phyloP scores from a whole-genome alignment of 441 rosid genomes.

The Pelargonium citronellum region DNA sequence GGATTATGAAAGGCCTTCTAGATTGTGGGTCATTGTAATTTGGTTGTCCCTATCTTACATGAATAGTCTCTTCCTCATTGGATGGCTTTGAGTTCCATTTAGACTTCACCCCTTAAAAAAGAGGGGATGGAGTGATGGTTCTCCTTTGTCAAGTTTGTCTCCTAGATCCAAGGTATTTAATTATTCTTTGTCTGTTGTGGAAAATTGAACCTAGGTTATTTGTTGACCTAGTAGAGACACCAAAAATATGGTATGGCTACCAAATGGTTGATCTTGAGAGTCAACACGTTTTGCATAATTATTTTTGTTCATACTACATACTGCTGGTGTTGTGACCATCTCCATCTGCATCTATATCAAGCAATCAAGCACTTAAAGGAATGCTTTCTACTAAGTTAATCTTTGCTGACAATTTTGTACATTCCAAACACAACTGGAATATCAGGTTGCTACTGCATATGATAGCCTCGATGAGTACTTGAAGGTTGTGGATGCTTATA shows the following conservation, averaged over 20 bases:
- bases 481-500: constrained; percentile 70
- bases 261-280: not conserved
- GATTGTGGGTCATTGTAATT: constrained; percentile 1
- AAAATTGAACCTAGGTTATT: constrained; percentile 2
- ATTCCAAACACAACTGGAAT: constrained; percentile 18
- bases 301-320: not conserved
- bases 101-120: not conserved
- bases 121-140: not conserved
- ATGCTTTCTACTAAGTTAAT: constrained; percentile 14
- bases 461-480: constrained; percentile 60
- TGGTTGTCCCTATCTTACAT: not conserved
- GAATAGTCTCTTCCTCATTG: constrained; percentile 2
- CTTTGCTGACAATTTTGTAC: constrained; percentile 13
- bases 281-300: not conserved
- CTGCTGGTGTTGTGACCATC: not conserved
- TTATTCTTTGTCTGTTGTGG: not conserved
- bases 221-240: not conserved
- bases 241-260: not conserved
- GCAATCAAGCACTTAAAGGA: not conserved
- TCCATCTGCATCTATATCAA: not conserved
- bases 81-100: not conserved
- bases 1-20: constrained; percentile 5
- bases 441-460: constrained; percentile 51
- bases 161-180: not conserved
- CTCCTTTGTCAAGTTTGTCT: not conserved